A percentile compares a stretch with the other conserved stretches of the same genome.
phyloP scores from a whole-genome alignment of 2,329 filamentous ascomycete species.

The Colletotrichum liaoningense region DNA sequence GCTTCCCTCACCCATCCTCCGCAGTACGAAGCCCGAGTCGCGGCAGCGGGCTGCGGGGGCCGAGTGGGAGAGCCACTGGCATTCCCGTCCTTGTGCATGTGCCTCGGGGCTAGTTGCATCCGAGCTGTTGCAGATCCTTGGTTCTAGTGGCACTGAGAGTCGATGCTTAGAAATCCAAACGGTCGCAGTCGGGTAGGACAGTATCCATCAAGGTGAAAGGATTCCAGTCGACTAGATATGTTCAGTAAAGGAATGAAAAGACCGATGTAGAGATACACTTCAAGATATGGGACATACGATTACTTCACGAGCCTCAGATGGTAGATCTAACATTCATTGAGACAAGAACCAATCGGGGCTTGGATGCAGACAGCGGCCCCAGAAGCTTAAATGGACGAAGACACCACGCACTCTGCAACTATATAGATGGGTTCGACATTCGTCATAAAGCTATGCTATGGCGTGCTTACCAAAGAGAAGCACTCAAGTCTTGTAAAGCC shows the following conservation, averaged over 20 bases:
- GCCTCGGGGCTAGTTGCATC: conserved; percentile 11
- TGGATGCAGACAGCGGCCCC: background rate
- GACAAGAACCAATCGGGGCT: conserved; percentile 21
- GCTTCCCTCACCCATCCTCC: background rate
- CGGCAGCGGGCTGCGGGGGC: background rate
- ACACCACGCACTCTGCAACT: background rate
- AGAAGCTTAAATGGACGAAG: conserved; percentile 23
- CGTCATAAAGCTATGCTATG: conserved; percentile 2
- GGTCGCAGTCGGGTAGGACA: background rate
- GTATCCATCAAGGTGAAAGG: background rate
- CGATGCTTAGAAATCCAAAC: background rate
- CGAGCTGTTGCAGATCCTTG: background rate
- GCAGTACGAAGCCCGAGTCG: background rate
- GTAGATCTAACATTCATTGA: background rate
- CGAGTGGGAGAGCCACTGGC: background rate
- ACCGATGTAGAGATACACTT: background rate
- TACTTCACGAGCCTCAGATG: background rate
- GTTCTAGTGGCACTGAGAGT: too few relatives aligned
- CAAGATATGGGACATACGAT: background rate
- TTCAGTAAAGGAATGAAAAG: background rate
- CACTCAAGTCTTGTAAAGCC: background rate
- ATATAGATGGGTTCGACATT: background rate
- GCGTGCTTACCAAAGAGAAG: background rate
- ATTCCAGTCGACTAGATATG: too few relatives aligned
- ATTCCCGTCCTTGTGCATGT: background rate